A percentile compares a stretch with the other conserved stretches of the same genome.
phyloP scores from a whole-genome alignment of 2,329 filamentous ascomycete species.

The Colletotrichum siamense region DNA sequence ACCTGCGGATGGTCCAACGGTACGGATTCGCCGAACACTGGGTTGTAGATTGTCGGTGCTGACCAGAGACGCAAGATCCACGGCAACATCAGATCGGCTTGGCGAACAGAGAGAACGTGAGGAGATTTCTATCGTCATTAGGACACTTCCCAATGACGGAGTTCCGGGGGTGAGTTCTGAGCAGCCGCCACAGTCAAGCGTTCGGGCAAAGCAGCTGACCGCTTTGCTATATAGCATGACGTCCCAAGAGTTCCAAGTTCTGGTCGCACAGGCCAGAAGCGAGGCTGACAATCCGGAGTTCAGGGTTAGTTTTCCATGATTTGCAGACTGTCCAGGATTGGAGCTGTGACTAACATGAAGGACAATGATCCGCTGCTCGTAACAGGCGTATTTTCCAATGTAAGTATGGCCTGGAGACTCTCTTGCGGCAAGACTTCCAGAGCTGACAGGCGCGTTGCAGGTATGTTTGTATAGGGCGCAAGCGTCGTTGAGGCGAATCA shows the following conservation, averaged over 20 bases:
- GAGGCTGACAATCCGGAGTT: conserved; percentile 59
- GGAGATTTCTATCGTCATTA: conserved; percentile 58
- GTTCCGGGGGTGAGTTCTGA: conserved; percentile 45
- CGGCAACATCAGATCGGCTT: conserved; percentile 58
- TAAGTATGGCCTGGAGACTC: conserved; percentile 43
- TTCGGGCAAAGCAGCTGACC: conserved; percentile 17
- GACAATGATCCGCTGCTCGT: not conserved
- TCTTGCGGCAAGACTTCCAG: not conserved
- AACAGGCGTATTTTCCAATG: conserved; percentile 66
- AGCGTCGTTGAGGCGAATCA: conserved; percentile 42
- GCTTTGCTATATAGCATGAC: conserved; percentile 52
- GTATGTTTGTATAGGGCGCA: conserved; percentile 68
- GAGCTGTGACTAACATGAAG: not conserved
- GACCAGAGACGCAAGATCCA: conserved; percentile 41
- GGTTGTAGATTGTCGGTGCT: not conserved
- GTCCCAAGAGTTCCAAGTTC: conserved; percentile 59
- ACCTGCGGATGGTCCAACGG: conserved; percentile 74
- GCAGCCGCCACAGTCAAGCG: not conserved
- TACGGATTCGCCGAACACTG: conserved; percentile 36
- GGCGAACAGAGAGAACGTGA: conserved; percentile 60
- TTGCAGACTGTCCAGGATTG: not conserved
- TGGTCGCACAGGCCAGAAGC: conserved; percentile 59
- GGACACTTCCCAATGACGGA: conserved; percentile 63
- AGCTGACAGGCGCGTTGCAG: conserved; percentile 35
- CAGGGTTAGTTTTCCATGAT: conserved; percentile 50